Evolutionary conservation across 1,284 basidiomycete species (phyloP).

Genomic region (Inonotus hispidus): DNA sequence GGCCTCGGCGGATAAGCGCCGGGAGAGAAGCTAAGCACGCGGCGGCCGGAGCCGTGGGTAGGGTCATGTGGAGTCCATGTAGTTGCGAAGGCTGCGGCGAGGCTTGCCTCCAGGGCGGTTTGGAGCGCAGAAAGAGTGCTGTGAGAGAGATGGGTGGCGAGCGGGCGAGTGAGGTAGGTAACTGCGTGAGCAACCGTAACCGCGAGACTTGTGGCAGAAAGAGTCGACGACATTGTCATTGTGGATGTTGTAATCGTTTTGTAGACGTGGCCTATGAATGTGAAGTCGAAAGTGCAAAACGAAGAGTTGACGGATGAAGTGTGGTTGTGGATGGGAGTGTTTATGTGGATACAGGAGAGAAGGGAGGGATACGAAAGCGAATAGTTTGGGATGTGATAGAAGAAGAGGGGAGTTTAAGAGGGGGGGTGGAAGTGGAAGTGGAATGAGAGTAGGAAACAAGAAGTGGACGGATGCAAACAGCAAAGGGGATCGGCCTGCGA

Average conservation of each 20-base stretch:
- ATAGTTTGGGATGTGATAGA: background rate
- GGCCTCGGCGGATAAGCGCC: slow-evolving; percentile 58
- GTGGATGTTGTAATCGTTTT: slow-evolving; percentile 21
- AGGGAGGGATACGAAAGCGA: slow-evolving; percentile 24
- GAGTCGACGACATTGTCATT: slow-evolving; percentile 22
- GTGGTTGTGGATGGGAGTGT: slow-evolving; percentile 17
- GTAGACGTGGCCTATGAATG: slow-evolving; percentile 2
- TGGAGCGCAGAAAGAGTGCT: slow-evolving; percentile 61
- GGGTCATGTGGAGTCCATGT: slow-evolving; percentile 62
- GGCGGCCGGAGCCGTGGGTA: slow-evolving; percentile 59
- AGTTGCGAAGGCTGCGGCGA: slow-evolving; percentile 57
- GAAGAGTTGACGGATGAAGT: slow-evolving; percentile 2
- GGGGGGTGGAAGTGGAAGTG: background rate
- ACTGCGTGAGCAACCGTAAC: slow-evolving; percentile 66
- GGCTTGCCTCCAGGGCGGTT: slow-evolving; percentile 61
- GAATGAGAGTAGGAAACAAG: background rate
- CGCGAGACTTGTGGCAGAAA: slow-evolving; percentile 48
- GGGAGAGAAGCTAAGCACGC: slow-evolving; percentile 70
- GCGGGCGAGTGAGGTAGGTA: slow-evolving; percentile 61
- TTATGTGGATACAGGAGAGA: slow-evolving; percentile 13
- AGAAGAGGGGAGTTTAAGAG: slow-evolving; percentile 4
- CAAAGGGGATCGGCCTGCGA: slow-evolving; percentile 63
- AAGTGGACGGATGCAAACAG: slow-evolving; percentile 19
- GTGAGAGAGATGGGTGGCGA: slow-evolving; percentile 38
- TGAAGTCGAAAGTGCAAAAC: slow-evolving; percentile 7